Evolutionary conservation across 2,329 filamentous ascomycete species (phyloP), one percentile per base, ranked within the genome.

Genomic region (Fusarium pilosicola): DNA sequence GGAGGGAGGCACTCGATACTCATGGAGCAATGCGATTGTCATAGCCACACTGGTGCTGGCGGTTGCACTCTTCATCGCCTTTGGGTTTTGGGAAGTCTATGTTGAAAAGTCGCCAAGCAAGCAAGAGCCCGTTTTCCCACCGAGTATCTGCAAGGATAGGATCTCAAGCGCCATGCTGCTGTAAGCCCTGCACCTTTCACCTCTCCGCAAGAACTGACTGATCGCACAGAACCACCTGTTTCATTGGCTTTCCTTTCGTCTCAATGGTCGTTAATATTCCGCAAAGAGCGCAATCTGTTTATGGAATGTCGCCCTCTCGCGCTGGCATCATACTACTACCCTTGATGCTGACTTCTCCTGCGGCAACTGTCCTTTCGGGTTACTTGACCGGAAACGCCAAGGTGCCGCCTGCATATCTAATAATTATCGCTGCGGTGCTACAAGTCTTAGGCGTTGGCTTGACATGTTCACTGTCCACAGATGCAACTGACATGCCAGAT

Each of bases 251-350:
- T 7, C 48, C 63, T 11, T 66, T 66, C 24, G 63, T 66, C 6
- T 66, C 63, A 1, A 66, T 66, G 60, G 36, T 66, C 2, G 63
- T 66, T 14, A 66, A 66, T 1, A 65, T 65, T 11, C 60, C 59
- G 0, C 60, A 66, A 42, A 30, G 60, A 20, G 48, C 63, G 7
- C 63, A 66, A n/a, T 48, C 60, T 12, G 59, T 66, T 6, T 65
- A 65, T 11, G 49, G 42, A 3, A 20, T 57, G 63, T 49, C 60
- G 0, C 49, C 60, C 1, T 49, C 61, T 9, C 42, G 45, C 8
- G 49, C 64, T 32, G 64, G 61, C 15, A 49, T 44, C 4, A 66
- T 48, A 9, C 17, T 66, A 20, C 49, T 65, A 7, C 64, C 64
- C 3, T 45, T 65, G 61, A 66, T 66, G 61, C 38, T 66, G 4